Evolutionary conservation across 352 stramenopile species (phyloP).

Genomic region (Phytophthora palmivora): DNA sequence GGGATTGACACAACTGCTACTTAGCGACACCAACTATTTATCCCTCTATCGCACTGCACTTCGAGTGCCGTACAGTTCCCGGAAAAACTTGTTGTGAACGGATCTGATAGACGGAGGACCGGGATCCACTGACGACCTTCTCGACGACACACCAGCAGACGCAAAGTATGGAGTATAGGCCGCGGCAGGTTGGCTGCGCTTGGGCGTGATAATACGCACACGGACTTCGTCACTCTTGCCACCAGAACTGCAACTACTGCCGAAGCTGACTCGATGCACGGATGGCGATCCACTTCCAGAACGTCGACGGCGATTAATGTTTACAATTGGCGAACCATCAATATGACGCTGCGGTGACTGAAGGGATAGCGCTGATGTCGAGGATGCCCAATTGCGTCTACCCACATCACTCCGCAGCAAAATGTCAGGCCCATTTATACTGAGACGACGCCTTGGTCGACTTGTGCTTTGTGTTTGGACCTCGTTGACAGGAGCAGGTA

Average conservation of each 20-base stretch:
- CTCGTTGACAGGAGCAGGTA: neutral
- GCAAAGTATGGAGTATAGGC: constrained; percentile 37
- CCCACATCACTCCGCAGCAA: constrained; percentile 55
- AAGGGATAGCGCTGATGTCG: constrained; percentile 51
- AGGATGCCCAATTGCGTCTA: constrained; percentile 51
- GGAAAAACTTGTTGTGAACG: constrained; percentile 44
- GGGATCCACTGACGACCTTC: constrained; percentile 7
- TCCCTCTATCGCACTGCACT: neutral
- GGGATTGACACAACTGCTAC: neutral
- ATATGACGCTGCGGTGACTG: constrained; percentile 40
- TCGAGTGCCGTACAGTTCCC: constrained; percentile 34
- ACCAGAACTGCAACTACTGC: constrained; percentile 30
- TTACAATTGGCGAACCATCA: constrained; percentile 33
- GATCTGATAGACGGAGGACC: constrained; percentile 20
- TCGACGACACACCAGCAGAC: constrained; percentile 11
- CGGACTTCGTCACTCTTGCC: constrained; percentile 32
- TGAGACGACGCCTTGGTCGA: constrained; percentile 20
- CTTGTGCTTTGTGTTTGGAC: neutral
- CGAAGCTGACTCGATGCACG: constrained; percentile 29
- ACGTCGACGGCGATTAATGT: constrained; percentile 20
- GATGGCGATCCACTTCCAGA: constrained; percentile 27
- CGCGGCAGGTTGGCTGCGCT: constrained; percentile 17
- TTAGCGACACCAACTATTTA: neutral
- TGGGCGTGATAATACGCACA: constrained; percentile 33
- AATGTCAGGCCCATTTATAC: constrained; percentile 44